Conservation (phyloP, 805 yeast species). For the Kuraishia hungarica region DNA sequence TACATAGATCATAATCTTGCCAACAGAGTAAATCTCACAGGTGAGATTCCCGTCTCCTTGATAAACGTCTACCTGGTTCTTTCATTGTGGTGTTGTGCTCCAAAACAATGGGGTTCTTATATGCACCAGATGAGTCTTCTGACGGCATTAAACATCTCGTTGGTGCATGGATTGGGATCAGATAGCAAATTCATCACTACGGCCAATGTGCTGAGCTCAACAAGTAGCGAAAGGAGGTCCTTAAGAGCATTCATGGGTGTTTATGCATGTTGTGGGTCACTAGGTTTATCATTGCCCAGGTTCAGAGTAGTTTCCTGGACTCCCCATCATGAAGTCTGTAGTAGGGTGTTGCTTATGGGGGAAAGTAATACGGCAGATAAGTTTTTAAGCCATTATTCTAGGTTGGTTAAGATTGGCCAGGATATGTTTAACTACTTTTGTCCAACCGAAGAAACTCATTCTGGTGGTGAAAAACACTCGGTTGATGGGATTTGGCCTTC, state of each 20-base stretch:
- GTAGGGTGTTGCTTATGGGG: conserved; percentile 23
- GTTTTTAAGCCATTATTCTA: conserved; percentile 35
- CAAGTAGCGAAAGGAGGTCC: conserved; percentile 24
- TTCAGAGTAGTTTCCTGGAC: conserved; percentile 44
- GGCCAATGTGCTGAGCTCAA: conserved; percentile 17
- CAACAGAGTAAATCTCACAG: conserved; percentile 32
- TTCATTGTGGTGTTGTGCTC: conserved; percentile 47
- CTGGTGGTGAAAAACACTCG: conserved; percentile 6
- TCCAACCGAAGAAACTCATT: conserved; percentile 13
- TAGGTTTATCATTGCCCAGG: conserved; percentile 41
- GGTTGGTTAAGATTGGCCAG: conserved; percentile 39
- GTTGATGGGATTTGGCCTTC: not conserved
- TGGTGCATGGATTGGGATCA: conserved; percentile 41
- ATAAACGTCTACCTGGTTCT: conserved; percentile 35
- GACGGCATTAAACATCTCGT: conserved; percentile 32
- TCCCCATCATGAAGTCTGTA: conserved; percentile 30
- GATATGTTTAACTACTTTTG: conserved; percentile 34
- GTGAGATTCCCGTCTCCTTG: conserved; percentile 31
- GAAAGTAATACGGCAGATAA: conserved; percentile 29
- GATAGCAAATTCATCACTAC: conserved; percentile 18
- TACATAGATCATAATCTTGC: conserved; percentile 38
- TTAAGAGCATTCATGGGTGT: conserved; percentile 37
- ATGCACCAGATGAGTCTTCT: conserved; percentile 42
- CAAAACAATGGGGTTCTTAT: conserved; percentile 41
- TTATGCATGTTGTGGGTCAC: conserved; percentile 41